Evolutionary conservation across 2,329 filamentous ascomycete genomes (phyloP).

Genomic region (Paecilomyces dactylethromorphus): DNA sequence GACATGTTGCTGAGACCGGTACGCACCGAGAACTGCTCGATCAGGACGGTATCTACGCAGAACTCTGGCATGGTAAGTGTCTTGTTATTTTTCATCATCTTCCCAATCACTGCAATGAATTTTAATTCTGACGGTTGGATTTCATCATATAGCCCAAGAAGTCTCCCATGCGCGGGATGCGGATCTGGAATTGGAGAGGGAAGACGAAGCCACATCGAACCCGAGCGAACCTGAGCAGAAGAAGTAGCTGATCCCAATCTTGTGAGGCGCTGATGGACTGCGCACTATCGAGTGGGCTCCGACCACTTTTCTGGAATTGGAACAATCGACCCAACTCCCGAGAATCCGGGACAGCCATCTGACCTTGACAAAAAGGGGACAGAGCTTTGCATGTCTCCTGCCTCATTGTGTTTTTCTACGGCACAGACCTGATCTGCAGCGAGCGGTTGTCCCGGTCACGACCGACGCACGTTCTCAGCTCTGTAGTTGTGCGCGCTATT

Average conservation of each 20-base stretch:
- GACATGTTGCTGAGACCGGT: conserved; percentile 79
- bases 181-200: conserved; percentile 31
- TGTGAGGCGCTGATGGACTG: background rate
- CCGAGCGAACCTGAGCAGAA: conserved; percentile 2
- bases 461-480: background rate
- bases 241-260: background rate
- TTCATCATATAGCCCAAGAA: conserved; percentile 50
- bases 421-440: background rate
- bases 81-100: background rate
- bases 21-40: conserved; percentile 82
- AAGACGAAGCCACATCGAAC: conserved; percentile 14
- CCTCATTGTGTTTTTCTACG: background rate
- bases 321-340: background rate
- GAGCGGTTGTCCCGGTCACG: background rate
- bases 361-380: background rate
- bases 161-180: conserved; percentile 40
- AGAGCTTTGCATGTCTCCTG: background rate
- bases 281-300: background rate
- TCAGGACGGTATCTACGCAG: conserved; percentile 65
- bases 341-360: background rate
- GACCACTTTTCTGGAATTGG: background rate
- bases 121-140: background rate
- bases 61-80: conserved; percentile 77
- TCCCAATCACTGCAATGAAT: background rate
- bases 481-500: background rate